Conservation (phyloP, 495 filamentous ascomycete species). For the Penicillium macrosclerotiorum region DNA sequence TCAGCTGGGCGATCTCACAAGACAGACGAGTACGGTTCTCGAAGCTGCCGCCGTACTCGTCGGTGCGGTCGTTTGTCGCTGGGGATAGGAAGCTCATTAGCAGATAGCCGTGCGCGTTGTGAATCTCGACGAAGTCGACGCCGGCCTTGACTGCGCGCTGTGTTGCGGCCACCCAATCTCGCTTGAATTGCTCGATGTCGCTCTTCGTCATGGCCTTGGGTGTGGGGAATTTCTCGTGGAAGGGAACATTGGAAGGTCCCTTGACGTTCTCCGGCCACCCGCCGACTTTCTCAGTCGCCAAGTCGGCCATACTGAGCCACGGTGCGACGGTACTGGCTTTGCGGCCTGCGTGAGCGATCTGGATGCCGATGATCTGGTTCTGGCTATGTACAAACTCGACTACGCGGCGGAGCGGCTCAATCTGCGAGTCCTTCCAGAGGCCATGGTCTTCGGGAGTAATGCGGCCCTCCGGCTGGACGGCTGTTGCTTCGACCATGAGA, state of each 20-base stretch:
- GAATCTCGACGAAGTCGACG: constrained; percentile 57
- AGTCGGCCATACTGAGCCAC: constrained; percentile 49
- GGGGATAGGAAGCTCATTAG: constrained; percentile 63
- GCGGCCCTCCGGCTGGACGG: constrained; percentile 61
- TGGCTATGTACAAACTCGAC: constrained; percentile 68
- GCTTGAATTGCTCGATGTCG: constrained; percentile 59
- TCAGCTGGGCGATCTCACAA: constrained; percentile 55
- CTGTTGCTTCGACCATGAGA: constrained; percentile 65
- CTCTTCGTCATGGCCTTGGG: constrained; percentile 52
- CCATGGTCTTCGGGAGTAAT: constrained; percentile 69
- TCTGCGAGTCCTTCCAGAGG: constrained; percentile 68
- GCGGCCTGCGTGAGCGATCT: constrained; percentile 70
- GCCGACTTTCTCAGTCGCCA: constrained; percentile 52
- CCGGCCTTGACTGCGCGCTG: constrained; percentile 57
- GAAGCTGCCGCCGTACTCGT: constrained; percentile 61
- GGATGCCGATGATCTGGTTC: constrained; percentile 61
- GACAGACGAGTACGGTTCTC: constrained; percentile 58
- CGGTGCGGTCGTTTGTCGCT: constrained; percentile 56
- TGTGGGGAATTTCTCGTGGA: constrained; percentile 44
- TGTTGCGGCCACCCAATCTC: constrained; percentile 51
- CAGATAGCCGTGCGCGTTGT: constrained; percentile 63
- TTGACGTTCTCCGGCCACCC: constrained; percentile 63
- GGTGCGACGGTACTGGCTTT: constrained; percentile 69
- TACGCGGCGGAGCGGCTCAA: constrained; percentile 54
- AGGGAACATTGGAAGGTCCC: constrained; percentile 52